phyloP scores from a whole-genome alignment of 2,329 filamentous ascomycete species.

The Pseudogymnoascus sp. region DNA sequence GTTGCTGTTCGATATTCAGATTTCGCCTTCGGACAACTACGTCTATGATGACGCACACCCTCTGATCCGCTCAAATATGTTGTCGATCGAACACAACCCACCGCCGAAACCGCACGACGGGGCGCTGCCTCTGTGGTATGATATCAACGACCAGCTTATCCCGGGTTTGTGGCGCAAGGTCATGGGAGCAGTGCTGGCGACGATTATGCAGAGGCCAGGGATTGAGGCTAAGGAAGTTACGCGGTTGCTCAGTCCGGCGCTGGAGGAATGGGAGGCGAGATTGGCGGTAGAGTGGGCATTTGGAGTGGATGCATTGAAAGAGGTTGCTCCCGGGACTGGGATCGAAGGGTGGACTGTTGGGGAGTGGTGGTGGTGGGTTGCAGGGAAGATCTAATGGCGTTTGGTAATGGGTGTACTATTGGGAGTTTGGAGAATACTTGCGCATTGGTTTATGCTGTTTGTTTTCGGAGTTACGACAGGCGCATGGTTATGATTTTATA shows the following conservation, averaged over 20 bases:
- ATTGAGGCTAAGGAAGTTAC: conserved; percentile 46
- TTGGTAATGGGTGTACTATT: neutral
- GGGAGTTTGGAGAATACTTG: neutral
- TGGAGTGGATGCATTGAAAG: conserved; percentile 42
- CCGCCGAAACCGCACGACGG: conserved; percentile 38
- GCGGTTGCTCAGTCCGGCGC: conserved; percentile 46
- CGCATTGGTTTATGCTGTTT: neutral
- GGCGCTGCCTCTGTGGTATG: conserved; percentile 62
- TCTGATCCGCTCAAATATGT: conserved; percentile 21
- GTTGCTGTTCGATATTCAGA: conserved; percentile 56
- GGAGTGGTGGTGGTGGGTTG: conserved; percentile 63
- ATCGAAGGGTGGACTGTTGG: conserved; percentile 39
- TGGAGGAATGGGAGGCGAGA: conserved; percentile 57
- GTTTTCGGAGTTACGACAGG: neutral
- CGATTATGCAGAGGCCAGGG: conserved; percentile 55
- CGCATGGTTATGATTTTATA: neutral
- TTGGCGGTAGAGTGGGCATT: conserved; percentile 49
- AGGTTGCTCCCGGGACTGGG: conserved; percentile 27
- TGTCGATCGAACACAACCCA: neutral
- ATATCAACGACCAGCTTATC: conserved; percentile 56
- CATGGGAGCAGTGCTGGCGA: conserved; percentile 54
- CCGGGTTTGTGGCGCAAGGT: conserved; percentile 57
- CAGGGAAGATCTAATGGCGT: conserved; percentile 27
- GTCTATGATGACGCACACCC: conserved; percentile 42
- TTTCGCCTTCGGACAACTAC: conserved; percentile 52